phyloP scores from a whole-genome alignment of 2,329 filamentous ascomycete genomes.

The Nothomitra cinnamomea region DNA sequence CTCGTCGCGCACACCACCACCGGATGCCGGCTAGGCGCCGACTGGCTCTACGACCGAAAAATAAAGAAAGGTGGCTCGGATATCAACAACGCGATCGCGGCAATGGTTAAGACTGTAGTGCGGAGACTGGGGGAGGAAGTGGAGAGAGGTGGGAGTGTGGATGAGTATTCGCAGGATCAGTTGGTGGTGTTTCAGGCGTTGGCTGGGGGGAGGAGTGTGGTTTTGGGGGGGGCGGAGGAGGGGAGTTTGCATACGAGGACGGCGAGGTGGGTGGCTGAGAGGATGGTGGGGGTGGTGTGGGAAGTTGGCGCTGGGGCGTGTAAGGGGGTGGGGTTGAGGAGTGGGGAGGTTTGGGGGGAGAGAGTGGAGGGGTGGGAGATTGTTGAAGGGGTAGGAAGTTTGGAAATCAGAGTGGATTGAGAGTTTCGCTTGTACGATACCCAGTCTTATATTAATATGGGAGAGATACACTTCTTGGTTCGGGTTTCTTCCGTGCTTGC shows the following conservation, averaged over 20 bases:
- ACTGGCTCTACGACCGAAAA: constrained; percentile 30
- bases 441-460: too few relatives aligned
- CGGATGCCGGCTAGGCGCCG: constrained; percentile 32
- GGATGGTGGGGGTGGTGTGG: constrained; percentile 23
- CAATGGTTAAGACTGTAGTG: constrained; percentile 27
- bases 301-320: constrained; percentile 20
- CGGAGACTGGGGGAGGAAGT: constrained; percentile 29
- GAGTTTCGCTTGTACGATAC: too few relatives aligned
- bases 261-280: constrained; percentile 28
- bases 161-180: constrained; percentile 40
- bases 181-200: constrained; percentile 42
- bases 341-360: background rate
- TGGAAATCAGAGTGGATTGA: too few relatives aligned
- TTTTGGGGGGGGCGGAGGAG: constrained; percentile 16
- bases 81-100: constrained; percentile 15
- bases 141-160: constrained; percentile 30
- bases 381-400: too few relatives aligned
- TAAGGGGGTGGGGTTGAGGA: constrained; percentile 17
- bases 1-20: constrained; percentile 34
- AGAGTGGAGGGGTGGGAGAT: background rate
- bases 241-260: constrained; percentile 28
- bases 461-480: too few relatives aligned
- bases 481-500: too few relatives aligned
- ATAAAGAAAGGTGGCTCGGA: constrained; percentile 10
- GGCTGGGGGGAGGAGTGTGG: constrained; percentile 24